phyloP scores from a whole-genome alignment of 371 early-diverging fungal species.

The Actinomortierella wolfii region DNA sequence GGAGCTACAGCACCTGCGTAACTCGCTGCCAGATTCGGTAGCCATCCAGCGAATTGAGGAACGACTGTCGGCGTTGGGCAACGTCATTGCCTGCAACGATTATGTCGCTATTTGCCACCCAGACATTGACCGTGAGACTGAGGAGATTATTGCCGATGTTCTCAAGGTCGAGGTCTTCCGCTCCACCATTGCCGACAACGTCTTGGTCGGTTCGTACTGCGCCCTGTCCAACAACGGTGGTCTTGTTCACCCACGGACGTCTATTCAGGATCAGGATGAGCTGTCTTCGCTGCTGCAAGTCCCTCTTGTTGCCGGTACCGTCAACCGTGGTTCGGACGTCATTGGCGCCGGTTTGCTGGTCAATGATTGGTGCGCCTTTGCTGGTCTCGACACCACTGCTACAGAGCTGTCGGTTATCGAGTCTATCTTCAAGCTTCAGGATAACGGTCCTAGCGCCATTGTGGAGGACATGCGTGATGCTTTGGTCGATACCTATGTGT shows the following conservation, averaged over 20 bases:
- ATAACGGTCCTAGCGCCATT: constrained; percentile 88
- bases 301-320: constrained; percentile 95
- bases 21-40: constrained; percentile 96
- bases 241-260: constrained; percentile 96
- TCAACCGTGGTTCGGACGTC: constrained; percentile 98
- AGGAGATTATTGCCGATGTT: constrained; percentile 98
- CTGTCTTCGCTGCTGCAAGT: constrained; percentile 97
- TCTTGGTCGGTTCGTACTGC: constrained; percentile 98
- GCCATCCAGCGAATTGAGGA: constrained; percentile 98
- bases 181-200: constrained; percentile 98
- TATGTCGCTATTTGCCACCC: constrained; percentile 99
- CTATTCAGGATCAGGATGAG: constrained; percentile 98
- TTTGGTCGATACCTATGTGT: constrained; percentile 88
- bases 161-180: constrained; percentile 99
- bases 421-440: constrained; percentile 96
- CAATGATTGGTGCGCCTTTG: constrained; percentile 99
- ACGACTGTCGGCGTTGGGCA: constrained; percentile 98
- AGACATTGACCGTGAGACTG: constrained; percentile 98
- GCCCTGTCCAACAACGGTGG: constrained; percentile 99
- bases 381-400: constrained; percentile 97
- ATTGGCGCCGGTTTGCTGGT: constrained; percentile 99
- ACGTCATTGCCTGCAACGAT: constrained; percentile 99
- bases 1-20: constrained; percentile 98
- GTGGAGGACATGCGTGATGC: constrained; percentile 94
- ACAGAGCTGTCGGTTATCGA: constrained; percentile 99